Percentiles rank a stretch among this genome's conserved stretches.
phyloP scores from a whole-genome alignment of 257 asterid genomes.

The Ballota nigra region DNA sequence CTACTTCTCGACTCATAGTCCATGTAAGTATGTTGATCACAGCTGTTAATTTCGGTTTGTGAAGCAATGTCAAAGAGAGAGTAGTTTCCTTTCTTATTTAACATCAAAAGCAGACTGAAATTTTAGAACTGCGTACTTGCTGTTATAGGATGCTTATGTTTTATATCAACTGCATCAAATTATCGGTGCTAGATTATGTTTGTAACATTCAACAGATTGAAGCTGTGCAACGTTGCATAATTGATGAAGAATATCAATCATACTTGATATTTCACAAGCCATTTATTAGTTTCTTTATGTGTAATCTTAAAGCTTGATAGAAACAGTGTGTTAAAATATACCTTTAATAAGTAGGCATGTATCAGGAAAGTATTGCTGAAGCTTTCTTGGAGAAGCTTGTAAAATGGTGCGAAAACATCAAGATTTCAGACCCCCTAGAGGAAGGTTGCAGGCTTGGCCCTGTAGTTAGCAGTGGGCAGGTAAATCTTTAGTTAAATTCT shows the following conservation, averaged over 20 bases:
- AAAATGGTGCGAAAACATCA: slow-evolving; percentile 56
- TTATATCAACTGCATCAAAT: not conserved
- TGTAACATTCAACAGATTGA: not conserved
- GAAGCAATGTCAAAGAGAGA: not conserved
- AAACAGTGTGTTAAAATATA: not conserved
- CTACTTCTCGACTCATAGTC: slow-evolving; percentile 89
- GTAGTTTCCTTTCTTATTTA: not conserved
- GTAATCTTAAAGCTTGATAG: not conserved
- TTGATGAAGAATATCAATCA: not conserved
- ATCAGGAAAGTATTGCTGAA: slow-evolving; percentile 64
- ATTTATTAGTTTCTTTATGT: not conserved
- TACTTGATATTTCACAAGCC: not conserved
- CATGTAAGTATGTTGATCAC: slow-evolving; percentile 53
- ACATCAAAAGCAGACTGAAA: not conserved
- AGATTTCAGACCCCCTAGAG: slow-evolving; percentile 60
- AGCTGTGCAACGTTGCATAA: not conserved
- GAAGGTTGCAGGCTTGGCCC: slow-evolving; percentile 79
- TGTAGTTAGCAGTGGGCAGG: slow-evolving; percentile 50
- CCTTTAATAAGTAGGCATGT: not conserved
- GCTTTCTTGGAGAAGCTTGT: slow-evolving; percentile 54
- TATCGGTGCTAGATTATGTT: not conserved
- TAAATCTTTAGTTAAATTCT: not conserved
- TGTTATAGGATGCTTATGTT: not conserved
- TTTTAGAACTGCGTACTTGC: not conserved
- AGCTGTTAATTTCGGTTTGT: not conserved